These are phyloP conservation scores for Cutaneotrichosporon cyanovorans DNA, from an alignment of 1,284 basidiomycete genomes.

Conservation along the genomic window DNA sequence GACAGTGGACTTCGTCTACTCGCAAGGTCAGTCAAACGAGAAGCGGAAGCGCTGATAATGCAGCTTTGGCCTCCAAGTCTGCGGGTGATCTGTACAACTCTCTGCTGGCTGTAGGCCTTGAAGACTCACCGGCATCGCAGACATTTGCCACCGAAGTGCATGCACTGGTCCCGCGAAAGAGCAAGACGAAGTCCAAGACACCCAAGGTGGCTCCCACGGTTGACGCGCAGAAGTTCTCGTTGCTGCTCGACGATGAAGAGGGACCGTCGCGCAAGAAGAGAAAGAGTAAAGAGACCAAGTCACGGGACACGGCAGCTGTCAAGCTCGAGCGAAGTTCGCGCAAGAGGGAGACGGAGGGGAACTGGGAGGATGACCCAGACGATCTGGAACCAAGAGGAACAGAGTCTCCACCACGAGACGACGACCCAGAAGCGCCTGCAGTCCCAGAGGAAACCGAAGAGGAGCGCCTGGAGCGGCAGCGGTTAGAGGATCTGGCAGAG, in stretches of 20 bases:
- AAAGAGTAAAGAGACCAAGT: conserved; percentile 46
- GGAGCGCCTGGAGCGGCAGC: conserved; percentile 62
- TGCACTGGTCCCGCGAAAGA: conserved; percentile 62
- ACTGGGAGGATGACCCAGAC: conserved; percentile 47
- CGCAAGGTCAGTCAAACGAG: conserved; percentile 56
- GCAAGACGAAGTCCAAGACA: conserved; percentile 61
- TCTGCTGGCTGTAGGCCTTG: conserved; percentile 69
- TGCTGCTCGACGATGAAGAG: conserved; percentile 66
- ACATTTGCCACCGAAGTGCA: conserved; percentile 72
- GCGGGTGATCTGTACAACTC: conserved; percentile 67
- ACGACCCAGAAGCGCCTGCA: conserved; percentile 5
- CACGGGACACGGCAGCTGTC: conserved; percentile 46
- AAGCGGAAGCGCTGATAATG: conserved; percentile 30
- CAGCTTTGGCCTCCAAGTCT: conserved; percentile 70
- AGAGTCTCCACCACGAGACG: conserved; percentile 32
- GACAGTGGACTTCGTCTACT: conserved; percentile 76
- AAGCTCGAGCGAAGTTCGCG: conserved; percentile 56
- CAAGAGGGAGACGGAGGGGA: conserved; percentile 61
- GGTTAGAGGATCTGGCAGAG: conserved; percentile 71
- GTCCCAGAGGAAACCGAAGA: conserved; percentile 55
- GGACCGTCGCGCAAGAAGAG: conserved; percentile 35
- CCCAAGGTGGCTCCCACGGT: conserved; percentile 51
- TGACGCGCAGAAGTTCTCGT: conserved; percentile 64
- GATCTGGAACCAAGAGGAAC: conserved; percentile 56
- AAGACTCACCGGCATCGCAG: conserved; percentile 68